A percentile compares a stretch with the other conserved stretches of the same genome.
Evolutionary conservation across 495 filamentous ascomycete genomes (phyloP).

Genomic region (Xylaria sp.): DNA sequence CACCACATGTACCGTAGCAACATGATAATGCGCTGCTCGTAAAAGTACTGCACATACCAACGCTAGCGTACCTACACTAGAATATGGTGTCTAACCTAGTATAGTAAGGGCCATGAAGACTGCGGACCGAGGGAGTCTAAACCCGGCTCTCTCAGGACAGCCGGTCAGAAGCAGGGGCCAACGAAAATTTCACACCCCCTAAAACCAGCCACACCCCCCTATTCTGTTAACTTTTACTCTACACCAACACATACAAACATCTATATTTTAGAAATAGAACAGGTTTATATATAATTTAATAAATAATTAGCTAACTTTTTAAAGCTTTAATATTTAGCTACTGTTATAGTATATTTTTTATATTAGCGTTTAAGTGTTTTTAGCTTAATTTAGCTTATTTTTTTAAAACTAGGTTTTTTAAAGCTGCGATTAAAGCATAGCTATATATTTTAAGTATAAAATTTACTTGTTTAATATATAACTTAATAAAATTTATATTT

Average conservation of each 20-base stretch:
- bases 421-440: no score
- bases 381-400: not conserved
- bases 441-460: not conserved
- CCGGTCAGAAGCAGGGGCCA: no score
- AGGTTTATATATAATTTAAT: not conserved
- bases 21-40: not conserved
- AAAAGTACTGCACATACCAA: not conserved
- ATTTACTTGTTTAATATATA: not conserved
- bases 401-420: no score
- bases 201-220: no score
- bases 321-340: not conserved
- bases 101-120: not conserved
- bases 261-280: not conserved
- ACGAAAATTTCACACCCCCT: no score
- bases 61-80: not conserved
- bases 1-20: not conserved
- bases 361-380: not conserved
- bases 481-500: not conserved
- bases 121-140: slow-evolving; percentile 3
- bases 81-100: not conserved
- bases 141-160: not conserved
- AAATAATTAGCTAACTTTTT: not conserved
- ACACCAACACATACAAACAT: not conserved
- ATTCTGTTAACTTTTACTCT: no score
- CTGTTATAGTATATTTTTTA: not conserved